phyloP scores from a whole-genome alignment of 352 stramenopile genomes.

The Phytophthora ohioensis region DNA sequence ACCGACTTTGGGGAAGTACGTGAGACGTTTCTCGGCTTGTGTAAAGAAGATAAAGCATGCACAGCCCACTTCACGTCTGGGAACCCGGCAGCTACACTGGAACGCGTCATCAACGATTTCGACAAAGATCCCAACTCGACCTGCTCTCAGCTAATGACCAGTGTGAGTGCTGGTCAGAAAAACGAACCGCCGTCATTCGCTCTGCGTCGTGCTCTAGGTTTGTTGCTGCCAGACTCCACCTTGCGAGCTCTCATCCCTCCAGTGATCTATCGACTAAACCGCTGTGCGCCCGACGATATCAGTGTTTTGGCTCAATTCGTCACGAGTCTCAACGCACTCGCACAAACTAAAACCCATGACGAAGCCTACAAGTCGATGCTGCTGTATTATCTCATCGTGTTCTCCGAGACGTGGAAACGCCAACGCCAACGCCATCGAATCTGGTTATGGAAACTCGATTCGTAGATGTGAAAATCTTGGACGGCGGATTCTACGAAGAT shows the following conservation, averaged over 20 bases:
- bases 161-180: slow-evolving; percentile 29
- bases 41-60: slow-evolving; percentile 24
- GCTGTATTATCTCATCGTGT: slow-evolving; percentile 60
- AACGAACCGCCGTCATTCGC: slow-evolving; percentile 30
- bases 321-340: slow-evolving; percentile 6
- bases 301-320: slow-evolving; percentile 37
- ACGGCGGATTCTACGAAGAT: slow-evolving; percentile 23
- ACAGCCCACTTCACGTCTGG: slow-evolving; percentile 18
- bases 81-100: slow-evolving; percentile 23
- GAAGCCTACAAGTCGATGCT: slow-evolving; percentile 38
- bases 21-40: slow-evolving; percentile 42
- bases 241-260: slow-evolving; percentile 45
- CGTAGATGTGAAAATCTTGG: slow-evolving; percentile 31
- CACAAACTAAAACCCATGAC: slow-evolving; percentile 12
- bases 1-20: slow-evolving; percentile 46
- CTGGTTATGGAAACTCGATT: not conserved
- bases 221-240: slow-evolving; percentile 30
- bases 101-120: slow-evolving; percentile 30
- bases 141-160: too few species aligned
- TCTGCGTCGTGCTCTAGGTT: slow-evolving; percentile 37
- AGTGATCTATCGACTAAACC: slow-evolving; percentile 47
- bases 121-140: slow-evolving; percentile 38
- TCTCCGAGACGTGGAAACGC: slow-evolving; percentile 66
- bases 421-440: slow-evolving; percentile 27
- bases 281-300: slow-evolving; percentile 41